Conservation (phyloP, 1,284 basidiomycete species). For the Xerocomus nothofagi region DNA sequence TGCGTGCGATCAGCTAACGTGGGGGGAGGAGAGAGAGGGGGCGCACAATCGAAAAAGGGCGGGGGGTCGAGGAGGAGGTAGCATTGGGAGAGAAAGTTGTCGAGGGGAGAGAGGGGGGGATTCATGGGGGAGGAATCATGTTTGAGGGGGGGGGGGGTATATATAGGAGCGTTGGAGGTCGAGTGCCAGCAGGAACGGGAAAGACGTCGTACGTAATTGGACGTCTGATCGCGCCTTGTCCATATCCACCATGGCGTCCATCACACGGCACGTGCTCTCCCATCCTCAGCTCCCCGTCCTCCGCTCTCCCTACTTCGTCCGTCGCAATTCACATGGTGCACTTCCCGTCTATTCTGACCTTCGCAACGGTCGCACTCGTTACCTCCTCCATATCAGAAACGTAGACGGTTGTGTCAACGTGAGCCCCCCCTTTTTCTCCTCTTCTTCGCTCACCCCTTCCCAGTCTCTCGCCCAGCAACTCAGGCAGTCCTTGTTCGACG, state of each 20-base stretch:
- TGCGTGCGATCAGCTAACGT: constrained; percentile 19
- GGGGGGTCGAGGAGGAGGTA: neutral
- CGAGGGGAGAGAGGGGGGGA: constrained; percentile 26
- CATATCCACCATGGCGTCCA: constrained; percentile 13
- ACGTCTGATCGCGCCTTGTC: neutral
- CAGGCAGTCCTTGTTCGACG: constrained; percentile 44
- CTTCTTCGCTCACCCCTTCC: neutral
- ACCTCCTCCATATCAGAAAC: constrained; percentile 49
- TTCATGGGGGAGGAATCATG: neutral
- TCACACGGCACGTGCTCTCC: constrained; percentile 17
- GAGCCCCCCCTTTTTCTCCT: constrained; percentile 10
- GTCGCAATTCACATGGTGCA: constrained; percentile 60
- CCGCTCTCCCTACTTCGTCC: constrained; percentile 56
- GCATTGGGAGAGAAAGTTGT: constrained; percentile 18
- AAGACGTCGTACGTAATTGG: neutral
- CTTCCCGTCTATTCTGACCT: constrained; percentile 74
- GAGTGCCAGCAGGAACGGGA: too few species aligned
- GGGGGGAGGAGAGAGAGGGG: neutral
- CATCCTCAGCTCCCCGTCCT: too few species aligned
- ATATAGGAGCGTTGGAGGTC: neutral
- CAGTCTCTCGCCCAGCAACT: constrained; percentile 58
- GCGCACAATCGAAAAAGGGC: constrained; percentile 1
- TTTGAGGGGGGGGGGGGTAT: too few species aligned
- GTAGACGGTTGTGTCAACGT: constrained; percentile 47
- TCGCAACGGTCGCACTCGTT: constrained; percentile 59